Percentiles rank a stretch among this genome's conserved stretches.
phyloP scores from a whole-genome alignment of 2,329 filamentous ascomycete species.

The Exophiala lecanii-corni region DNA sequence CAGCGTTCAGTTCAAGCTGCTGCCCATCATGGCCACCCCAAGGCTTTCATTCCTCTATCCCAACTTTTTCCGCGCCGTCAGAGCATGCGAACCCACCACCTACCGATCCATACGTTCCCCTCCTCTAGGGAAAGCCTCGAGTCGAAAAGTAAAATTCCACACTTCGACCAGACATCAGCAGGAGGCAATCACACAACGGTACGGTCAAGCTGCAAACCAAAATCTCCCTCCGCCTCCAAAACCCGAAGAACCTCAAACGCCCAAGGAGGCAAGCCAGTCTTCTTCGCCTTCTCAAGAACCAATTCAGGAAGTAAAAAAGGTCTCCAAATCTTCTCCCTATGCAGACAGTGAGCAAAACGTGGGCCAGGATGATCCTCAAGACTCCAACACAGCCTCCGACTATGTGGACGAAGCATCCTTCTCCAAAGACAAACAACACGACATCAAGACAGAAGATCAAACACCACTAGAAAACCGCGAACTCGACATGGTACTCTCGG shows the following conservation, averaged over 20 bases:
- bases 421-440: slow-evolving; percentile 4
- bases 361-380: slow-evolving; percentile 21
- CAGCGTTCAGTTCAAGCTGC: too few species aligned
- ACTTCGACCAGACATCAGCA: slow-evolving; percentile 34
- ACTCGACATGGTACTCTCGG: slow-evolving; percentile 40
- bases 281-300: slow-evolving; percentile 5
- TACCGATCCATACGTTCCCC: slow-evolving; percentile 40
- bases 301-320: slow-evolving; percentile 15
- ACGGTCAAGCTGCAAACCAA: slow-evolving; percentile 43
- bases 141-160: slow-evolving; percentile 33
- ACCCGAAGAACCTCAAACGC: slow-evolving; percentile 21
- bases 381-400: slow-evolving; percentile 17
- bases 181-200: slow-evolving; percentile 41
- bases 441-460: slow-evolving; percentile 11
- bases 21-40: slow-evolving; percentile 51
- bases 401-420: slow-evolving; percentile 16
- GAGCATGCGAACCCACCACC: slow-evolving; percentile 44
- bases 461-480: slow-evolving; percentile 21
- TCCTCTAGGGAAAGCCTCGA: slow-evolving; percentile 26
- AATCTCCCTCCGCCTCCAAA: slow-evolving; percentile 36
- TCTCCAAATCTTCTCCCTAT: slow-evolving; percentile 5
- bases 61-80: slow-evolving; percentile 56
- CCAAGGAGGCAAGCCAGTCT: slow-evolving; percentile 7
- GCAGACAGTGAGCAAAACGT: slow-evolving; percentile 9
- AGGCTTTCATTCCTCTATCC: slow-evolving; percentile 67